A percentile compares a stretch with the other conserved stretches of the same genome.
Evolutionary conservation across 306 rosid species (phyloP).

Genomic region (peach (Prunus persica)): DNA sequence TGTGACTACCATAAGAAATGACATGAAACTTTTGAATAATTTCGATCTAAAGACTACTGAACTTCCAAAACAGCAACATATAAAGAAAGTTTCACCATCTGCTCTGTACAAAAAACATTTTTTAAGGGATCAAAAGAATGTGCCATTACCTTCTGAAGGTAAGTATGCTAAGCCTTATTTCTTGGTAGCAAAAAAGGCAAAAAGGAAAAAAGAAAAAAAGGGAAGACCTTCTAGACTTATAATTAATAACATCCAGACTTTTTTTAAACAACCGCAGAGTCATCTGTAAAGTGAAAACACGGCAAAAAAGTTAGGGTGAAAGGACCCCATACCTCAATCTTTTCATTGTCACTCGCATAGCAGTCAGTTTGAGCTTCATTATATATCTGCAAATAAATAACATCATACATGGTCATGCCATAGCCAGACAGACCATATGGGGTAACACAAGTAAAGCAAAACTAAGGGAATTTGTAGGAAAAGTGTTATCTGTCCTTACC

Average conservation of each 20-base stretch:
- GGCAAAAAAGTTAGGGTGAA: conserved; percentile 1
- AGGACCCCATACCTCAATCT: conserved; percentile 48
- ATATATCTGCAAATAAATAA: conserved; percentile 44
- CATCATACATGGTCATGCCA: conserved; percentile 28
- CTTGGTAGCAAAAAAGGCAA: too few species aligned
- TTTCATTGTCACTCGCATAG: conserved; percentile 43
- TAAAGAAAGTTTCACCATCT: not conserved
- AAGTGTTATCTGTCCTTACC: conserved; percentile 40
- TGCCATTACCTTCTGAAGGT: too few species aligned
- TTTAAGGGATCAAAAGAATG: too few species aligned
- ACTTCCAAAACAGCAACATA: not conserved
- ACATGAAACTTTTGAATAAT: not conserved
- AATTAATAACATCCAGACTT: not conserved
- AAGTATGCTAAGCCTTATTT: too few species aligned
- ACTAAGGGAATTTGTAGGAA: conserved; percentile 7
- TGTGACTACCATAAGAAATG: not conserved
- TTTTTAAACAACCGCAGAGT: not conserved
- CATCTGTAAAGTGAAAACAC: not conserved
- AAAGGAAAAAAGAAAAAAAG: too few species aligned
- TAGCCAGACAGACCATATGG: conserved; percentile 17
- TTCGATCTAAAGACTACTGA: not conserved
- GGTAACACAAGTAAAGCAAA: not conserved
- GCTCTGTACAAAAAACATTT: not conserved
- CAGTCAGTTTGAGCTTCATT: conserved; percentile 46
- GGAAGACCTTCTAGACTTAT: not conserved